Percentiles rank a stretch among this genome's conserved stretches.
These are phyloP conservation scores for Botrytis paeoniae DNA, from an alignment of 2,329 filamentous ascomycete species.

Conservation along the genomic window DNA sequence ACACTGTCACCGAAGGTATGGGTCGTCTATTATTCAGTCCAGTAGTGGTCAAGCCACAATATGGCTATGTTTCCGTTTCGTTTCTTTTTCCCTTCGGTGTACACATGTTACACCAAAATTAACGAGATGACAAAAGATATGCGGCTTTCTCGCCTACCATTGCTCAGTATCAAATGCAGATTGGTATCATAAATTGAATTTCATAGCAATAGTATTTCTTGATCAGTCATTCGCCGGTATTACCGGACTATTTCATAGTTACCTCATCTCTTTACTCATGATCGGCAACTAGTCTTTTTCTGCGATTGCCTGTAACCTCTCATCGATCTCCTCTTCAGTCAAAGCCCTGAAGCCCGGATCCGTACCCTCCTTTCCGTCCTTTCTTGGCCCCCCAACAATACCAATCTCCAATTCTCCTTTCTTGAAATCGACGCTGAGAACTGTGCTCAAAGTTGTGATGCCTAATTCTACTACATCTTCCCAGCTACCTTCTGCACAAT, in stretches of 20 bases:
- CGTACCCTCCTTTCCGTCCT: constrained; percentile 79
- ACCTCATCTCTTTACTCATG: constrained; percentile 19
- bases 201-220: constrained; percentile 10
- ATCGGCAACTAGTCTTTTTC: constrained; percentile 79
- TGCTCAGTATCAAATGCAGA: constrained; percentile 29
- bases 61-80: constrained; percentile 27
- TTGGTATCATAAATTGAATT: constrained; percentile 19
- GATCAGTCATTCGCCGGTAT: constrained; percentile 26
- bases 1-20: background rate
- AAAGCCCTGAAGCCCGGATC: constrained; percentile 79
- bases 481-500: constrained; percentile 86
- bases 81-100: background rate
- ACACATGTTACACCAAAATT: constrained; percentile 16
- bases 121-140: constrained; percentile 27
- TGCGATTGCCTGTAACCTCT: constrained; percentile 93
- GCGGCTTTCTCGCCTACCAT: constrained; percentile 27
- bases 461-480: constrained; percentile 97
- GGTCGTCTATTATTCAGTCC: constrained; percentile 19
- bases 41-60: constrained; percentile 29
- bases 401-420: constrained; percentile 98
- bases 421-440: constrained; percentile 99
- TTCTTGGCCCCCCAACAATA: constrained; percentile 83
- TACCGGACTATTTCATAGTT: constrained; percentile 29
- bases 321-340: constrained; percentile 97
- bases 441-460: constrained; percentile 91